Evolutionary conservation across 164 flowering plant species (phyloP).

Genomic region (Piper betle): DNA sequence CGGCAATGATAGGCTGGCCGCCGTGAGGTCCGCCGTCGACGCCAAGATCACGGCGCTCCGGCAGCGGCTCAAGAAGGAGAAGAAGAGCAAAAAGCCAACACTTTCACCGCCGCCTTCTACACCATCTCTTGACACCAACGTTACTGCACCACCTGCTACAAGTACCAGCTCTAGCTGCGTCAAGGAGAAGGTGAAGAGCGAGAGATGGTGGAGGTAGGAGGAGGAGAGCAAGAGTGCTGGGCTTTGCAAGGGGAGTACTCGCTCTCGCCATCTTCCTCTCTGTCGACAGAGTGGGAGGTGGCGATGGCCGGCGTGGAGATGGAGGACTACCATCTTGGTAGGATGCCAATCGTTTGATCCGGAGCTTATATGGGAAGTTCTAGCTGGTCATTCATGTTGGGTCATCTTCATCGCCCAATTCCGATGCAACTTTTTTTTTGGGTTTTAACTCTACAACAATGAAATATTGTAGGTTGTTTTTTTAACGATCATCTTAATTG

Average conservation of each 20-base stretch:
- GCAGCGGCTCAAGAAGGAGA: constrained; percentile 40
- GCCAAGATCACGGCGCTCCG: constrained; percentile 82
- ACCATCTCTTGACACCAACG: background rate
- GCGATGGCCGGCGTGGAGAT: constrained; percentile 11
- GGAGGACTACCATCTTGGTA: constrained; percentile 42
- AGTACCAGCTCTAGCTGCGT: background rate
- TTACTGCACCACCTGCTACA: background rate
- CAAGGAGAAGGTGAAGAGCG: background rate
- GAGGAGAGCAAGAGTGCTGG: too few relatives aligned
- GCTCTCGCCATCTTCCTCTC: constrained; percentile 22
- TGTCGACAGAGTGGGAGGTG: constrained; percentile 8
- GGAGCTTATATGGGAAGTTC: constrained; percentile 84
- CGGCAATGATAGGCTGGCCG: constrained; percentile 29
- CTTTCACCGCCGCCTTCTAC: background rate
- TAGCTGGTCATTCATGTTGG: constrained; percentile 72
- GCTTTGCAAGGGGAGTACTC: too few relatives aligned
- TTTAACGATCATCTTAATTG: too few relatives aligned
- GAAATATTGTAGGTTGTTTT: too few relatives aligned
- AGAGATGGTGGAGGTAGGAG: constrained; percentile 7
- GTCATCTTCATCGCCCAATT: too few relatives aligned
- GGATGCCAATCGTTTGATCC: constrained; percentile 80
- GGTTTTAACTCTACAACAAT: too few relatives aligned
- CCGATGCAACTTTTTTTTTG: too few relatives aligned
- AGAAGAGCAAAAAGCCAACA: constrained; percentile 11
- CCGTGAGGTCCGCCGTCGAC: constrained; percentile 54